Evolutionary conservation across 1,284 basidiomycete genomes (phyloP).

Genomic region (Leccinum fuscescens): DNA sequence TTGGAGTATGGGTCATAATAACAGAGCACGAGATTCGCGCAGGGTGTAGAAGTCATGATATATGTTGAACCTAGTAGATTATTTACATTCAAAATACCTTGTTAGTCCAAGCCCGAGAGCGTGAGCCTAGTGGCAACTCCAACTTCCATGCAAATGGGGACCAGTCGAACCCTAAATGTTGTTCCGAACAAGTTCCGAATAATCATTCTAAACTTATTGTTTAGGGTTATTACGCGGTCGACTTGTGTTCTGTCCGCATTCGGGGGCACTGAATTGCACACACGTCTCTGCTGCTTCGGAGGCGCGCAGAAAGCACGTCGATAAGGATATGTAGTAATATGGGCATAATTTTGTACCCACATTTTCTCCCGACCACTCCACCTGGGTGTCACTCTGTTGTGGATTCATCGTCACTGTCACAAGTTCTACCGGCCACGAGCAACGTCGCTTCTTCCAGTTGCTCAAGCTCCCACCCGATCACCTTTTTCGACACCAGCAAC

Average conservation of each 20-base stretch:
- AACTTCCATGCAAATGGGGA: neutral
- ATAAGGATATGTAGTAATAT: neutral
- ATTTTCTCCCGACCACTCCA: neutral
- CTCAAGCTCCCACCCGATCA: slow-evolving; percentile 68
- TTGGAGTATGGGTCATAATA: too few species aligned
- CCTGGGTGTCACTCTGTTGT: slow-evolving; percentile 21
- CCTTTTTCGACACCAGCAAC: slow-evolving; percentile 47
- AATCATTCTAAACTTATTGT: neutral
- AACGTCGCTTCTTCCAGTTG: slow-evolving; percentile 58
- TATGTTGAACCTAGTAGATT: too few species aligned
- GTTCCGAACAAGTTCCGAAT: neutral
- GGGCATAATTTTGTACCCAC: neutral
- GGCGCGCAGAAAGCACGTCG: neutral
- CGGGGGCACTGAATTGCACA: neutral
- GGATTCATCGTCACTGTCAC: slow-evolving; percentile 61
- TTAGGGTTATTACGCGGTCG: neutral
- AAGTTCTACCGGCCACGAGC: slow-evolving; percentile 36
- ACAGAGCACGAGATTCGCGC: too few species aligned
- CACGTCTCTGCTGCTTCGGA: neutral
- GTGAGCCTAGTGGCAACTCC: neutral
- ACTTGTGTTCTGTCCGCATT: neutral
- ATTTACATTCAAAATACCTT: too few species aligned
- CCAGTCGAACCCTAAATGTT: neutral
- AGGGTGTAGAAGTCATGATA: too few species aligned
- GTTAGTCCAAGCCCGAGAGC: too few species aligned